A percentile compares a stretch with the other conserved stretches of the same genome.
phyloP scores from a whole-genome alignment of 768 basidiomycete species.

The Tulasnella sp. region DNA sequence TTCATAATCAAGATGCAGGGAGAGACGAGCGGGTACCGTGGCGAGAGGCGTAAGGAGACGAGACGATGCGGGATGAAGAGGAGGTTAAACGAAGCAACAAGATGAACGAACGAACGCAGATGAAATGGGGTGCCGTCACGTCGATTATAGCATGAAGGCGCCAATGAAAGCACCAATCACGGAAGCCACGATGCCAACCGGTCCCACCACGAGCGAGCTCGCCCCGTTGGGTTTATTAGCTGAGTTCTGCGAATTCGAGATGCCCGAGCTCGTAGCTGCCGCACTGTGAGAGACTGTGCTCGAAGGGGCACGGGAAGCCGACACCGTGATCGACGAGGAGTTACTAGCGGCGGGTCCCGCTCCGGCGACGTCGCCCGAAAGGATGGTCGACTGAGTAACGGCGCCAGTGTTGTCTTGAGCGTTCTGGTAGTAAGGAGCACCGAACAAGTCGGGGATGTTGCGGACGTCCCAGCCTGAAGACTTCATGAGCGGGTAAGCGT shows the following conservation, averaged over 20 bases:
- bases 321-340: background rate
- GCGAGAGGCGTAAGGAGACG: background rate
- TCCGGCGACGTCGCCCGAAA: background rate
- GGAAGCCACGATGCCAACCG: background rate
- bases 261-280: background rate
- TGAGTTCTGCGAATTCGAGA: background rate
- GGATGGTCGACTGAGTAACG: background rate
- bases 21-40: no score
- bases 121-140: background rate
- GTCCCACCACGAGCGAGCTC: background rate
- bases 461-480: slow-evolving; percentile 60
- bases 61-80: background rate
- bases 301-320: background rate
- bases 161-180: background rate
- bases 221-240: background rate
- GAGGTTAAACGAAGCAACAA: background rate
- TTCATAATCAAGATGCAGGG: background rate
- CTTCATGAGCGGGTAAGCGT: slow-evolving; percentile 54
- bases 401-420: slow-evolving; percentile 22
- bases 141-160: background rate
- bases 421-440: slow-evolving; percentile 33
- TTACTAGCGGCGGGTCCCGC: background rate
- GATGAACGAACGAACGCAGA: background rate
- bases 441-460: slow-evolving; percentile 42
- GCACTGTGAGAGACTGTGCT: background rate